phyloP scores from a whole-genome alignment of 768 basidiomycete genomes.

The Lactarius psammicola region DNA sequence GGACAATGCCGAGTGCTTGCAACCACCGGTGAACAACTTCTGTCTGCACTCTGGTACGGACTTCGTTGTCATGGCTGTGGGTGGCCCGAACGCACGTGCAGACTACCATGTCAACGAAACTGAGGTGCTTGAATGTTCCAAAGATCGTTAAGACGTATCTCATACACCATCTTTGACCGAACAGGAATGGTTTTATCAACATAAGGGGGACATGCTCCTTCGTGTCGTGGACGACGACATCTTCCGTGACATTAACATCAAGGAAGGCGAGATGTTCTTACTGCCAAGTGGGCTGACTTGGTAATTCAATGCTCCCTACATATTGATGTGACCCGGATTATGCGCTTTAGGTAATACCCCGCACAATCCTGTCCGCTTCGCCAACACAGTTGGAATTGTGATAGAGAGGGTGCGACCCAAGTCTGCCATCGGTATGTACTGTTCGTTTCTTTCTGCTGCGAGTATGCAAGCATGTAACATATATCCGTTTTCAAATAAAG shows the following conservation, averaged over 20 bases:
- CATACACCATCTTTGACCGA: neutral
- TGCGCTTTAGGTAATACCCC: slow-evolving; percentile 77
- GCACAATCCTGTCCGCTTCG: slow-evolving; percentile 91
- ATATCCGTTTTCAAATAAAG: slow-evolving; percentile 40
- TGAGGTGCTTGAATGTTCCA: slow-evolving; percentile 50
- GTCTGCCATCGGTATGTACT: slow-evolving; percentile 63
- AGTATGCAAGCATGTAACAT: neutral
- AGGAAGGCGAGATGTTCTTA: slow-evolving; percentile 96
- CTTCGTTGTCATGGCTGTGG: slow-evolving; percentile 93
- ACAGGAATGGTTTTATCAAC: slow-evolving; percentile 97
- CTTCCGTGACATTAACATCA: slow-evolving; percentile 85
- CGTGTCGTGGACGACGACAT: slow-evolving; percentile 76
- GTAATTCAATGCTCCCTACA: neutral
- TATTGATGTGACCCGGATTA: neutral
- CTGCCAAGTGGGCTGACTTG: slow-evolving; percentile 62
- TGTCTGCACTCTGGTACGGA: slow-evolving; percentile 81
- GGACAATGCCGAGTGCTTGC: slow-evolving; percentile 74
- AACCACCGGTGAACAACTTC: slow-evolving; percentile 93
- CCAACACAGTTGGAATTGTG: slow-evolving; percentile 88
- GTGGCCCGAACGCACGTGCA: slow-evolving; percentile 91
- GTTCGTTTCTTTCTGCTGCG: neutral
- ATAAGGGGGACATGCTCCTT: slow-evolving; percentile 91
- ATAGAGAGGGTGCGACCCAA: slow-evolving; percentile 81
- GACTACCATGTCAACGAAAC: slow-evolving; percentile 97
- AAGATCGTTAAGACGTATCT: neutral